Base-by-base conservation (phyloP, 371 early-diverging fungal genomes). In the Mucor mucedo region DNA sequence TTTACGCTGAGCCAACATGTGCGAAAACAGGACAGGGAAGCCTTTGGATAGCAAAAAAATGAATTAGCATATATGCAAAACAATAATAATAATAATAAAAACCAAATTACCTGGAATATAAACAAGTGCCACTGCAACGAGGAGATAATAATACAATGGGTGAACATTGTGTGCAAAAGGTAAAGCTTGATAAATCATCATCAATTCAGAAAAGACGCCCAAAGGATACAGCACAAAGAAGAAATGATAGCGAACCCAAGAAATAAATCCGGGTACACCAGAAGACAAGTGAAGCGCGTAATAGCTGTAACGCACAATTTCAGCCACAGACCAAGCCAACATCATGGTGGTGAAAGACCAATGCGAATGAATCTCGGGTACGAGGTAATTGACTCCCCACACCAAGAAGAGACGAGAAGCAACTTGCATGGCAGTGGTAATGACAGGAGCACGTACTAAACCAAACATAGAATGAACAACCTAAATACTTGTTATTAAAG, bases 291-390 rank as follows among this genome's bases (percentile, higher is more conserved):
- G 86, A 57, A 90, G 72, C 5, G 86, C 87, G 69, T 96, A 97
- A 85, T 85, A 95, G 8, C 85, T 71, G 76, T 96, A 96, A 55
- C 98, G 91, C 39, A 94, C 82, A 60, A 87, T 82, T 78, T 97
- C 98, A 52, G 97, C 93, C 63, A 97, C 79, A 42, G 83, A 86
- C 98, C 98, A 97, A 14, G 97, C 96, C 60, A 91, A 71, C n/a
- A 91, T 80, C 95, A 96, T 95, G 50, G 91, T 84, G 42, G 89
- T 82, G 64, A 90, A 89, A 7, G 87, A 87, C 76, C 86, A 84
- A 59, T 88, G 87, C 0, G 80, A 67, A 44, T 83, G 85, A 52
- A 91, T 85, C 70, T 82, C 75, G 44, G 87, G 84, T 65, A 93
- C 93, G 33, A 80, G 50, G 44, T 87, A 83, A 63, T 89, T 79